Base-by-base conservation (phyloP, 306 rosid species). In the Calophaca sinica region DNA sequence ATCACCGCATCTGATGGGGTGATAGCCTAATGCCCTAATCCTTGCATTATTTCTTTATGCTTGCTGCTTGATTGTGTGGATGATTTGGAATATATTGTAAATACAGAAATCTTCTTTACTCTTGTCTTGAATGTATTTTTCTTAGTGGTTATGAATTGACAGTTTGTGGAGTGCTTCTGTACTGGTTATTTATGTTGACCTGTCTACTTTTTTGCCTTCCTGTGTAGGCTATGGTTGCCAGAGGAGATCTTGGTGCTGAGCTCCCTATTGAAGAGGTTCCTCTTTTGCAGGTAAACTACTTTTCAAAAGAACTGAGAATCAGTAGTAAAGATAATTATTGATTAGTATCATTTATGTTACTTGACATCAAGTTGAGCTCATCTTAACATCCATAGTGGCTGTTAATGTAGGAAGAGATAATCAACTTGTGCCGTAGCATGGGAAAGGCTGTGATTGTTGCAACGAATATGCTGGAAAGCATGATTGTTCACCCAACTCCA, bases 381-480 rank as follows among this genome's bases (percentile, higher is more conserved):
- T 83, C 33, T 51, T 73, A 32, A 73, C 75, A 46, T 69, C 31
- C 70, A 12, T 77, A 46, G 55, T 66, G 73, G 57, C 36, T 44
- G 46, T 61, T 53, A 68, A 57, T 52, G 69, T 70, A 96, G 99
- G 99, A 96, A 83, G 97, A 94, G 91, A 94, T 94, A 59, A 92
- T 92, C 76, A 82, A 73, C 74, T 80, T 88, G 70, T 94, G 97
- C 53, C 96, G 96, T 70, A 88, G 99, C 92, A 94, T 94, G 99
- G 99, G 99, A 76, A 94, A 94, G 78, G 96, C 96, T 57, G 99
- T 92, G 71, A 94, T 92, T 84, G 99, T 94, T 57, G 99, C 99
- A 41, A 94, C 99, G 49, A 94, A 94, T 76, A 94, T 94, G 99
- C 85, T 94, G 61, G 99, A 94, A 88, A 94, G 99, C 93, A 94